Conservation (phyloP, 495 filamentous ascomycete genomes). For the Penicillium lagena region DNA sequence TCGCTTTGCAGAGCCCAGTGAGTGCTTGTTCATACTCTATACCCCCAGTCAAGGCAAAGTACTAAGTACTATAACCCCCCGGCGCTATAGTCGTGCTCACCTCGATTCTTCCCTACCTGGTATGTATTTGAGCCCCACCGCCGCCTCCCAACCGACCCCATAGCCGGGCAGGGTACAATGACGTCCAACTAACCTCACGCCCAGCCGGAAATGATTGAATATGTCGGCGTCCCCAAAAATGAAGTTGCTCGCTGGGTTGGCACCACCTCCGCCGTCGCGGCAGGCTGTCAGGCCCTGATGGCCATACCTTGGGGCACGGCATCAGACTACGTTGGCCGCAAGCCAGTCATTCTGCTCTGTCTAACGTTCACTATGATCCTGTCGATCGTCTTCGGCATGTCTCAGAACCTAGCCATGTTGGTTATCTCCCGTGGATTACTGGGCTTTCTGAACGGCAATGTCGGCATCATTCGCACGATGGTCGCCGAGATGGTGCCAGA, state of each 20-base stretch:
- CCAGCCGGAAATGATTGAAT: conserved; percentile 76
- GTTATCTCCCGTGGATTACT: conserved; percentile 61
- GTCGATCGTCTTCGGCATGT: conserved; percentile 72
- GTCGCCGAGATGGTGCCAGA: conserved; percentile 78
- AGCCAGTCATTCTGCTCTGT: conserved; percentile 65
- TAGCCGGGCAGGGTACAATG: too few relatives aligned
- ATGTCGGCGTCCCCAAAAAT: conserved; percentile 63
- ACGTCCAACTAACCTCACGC: background rate
- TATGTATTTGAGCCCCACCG: conserved; percentile 12
- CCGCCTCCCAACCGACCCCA: background rate
- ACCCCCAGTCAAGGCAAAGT: background rate
- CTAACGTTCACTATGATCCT: conserved; percentile 67
- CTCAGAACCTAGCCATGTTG: conserved; percentile 62
- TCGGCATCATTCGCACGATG: conserved; percentile 76
- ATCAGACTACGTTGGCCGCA: conserved; percentile 68
- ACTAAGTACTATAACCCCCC: background rate
- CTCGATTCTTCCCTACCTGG: conserved; percentile 80
- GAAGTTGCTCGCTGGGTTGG: conserved; percentile 75
- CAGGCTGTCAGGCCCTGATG: conserved; percentile 62
- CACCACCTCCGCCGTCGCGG: conserved; percentile 66
- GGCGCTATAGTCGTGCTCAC: conserved; percentile 57
- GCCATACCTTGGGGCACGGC: conserved; percentile 75
- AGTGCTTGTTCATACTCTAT: conserved; percentile 2
- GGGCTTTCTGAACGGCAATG: conserved; percentile 70
- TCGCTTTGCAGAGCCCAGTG: conserved; percentile 77